Percentiles rank a stretch among this genome's conserved stretches.
These are phyloP conservation scores for Forsythia suspensa DNA, from an alignment of 257 asterid genomes.

Conservation along the genomic window DNA sequence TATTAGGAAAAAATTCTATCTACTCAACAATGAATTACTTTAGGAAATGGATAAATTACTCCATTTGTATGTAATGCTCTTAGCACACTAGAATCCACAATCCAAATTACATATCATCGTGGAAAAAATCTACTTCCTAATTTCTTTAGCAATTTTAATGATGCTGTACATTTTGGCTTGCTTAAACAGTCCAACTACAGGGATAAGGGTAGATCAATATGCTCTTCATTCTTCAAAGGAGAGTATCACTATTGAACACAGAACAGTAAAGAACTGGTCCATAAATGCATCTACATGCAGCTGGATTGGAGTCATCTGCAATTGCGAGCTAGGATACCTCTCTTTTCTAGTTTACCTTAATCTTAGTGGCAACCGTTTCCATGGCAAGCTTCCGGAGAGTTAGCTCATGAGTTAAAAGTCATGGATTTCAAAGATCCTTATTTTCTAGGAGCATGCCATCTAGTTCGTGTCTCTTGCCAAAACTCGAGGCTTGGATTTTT, in stretches of 20 bases:
- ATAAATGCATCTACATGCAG: background rate
- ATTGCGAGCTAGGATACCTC: constrained; percentile 15
- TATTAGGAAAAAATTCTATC: too few relatives aligned
- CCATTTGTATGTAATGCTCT: too few relatives aligned
- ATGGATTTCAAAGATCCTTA: background rate
- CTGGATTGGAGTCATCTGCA: constrained; percentile 4
- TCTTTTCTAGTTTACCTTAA: constrained; percentile 18
- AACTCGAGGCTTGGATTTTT: background rate
- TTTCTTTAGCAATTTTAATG: background rate
- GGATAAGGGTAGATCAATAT: background rate
- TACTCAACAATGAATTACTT: too few relatives aligned
- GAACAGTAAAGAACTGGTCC: background rate
- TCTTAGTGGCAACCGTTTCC: constrained; percentile 7
- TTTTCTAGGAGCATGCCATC: constrained; percentile 6
- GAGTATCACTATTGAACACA: background rate
- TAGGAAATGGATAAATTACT: too few relatives aligned
- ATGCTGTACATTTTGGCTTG: background rate
- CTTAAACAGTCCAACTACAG: background rate
- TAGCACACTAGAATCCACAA: too few relatives aligned
- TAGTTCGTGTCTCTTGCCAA: background rate
- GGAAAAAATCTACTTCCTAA: background rate
- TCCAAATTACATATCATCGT: background rate
- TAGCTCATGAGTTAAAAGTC: background rate
- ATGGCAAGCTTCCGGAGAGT: constrained; percentile 7
- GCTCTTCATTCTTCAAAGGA: background rate